Evolutionary conservation across 345 rosid genomes (phyloP).

Genomic region (Cardamine occulta): DNA sequence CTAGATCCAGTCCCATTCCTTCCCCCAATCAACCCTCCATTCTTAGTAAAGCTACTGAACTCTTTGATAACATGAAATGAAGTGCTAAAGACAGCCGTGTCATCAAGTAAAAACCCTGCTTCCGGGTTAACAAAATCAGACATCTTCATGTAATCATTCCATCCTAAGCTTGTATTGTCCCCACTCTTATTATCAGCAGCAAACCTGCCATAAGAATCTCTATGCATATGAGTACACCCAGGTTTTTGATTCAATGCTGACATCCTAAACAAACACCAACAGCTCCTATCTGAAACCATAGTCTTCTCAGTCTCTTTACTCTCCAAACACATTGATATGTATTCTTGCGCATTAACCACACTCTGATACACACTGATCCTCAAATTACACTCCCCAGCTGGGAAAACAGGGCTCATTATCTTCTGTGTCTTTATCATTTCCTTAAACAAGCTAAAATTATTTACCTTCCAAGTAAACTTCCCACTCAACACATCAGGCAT

Average conservation of each 20-base stretch:
- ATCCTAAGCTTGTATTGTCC: constrained; percentile 94
- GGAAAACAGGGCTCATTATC: constrained; percentile 98
- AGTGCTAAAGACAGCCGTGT: constrained; percentile 86
- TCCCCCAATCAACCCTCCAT: constrained; percentile 61
- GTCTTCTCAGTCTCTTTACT: constrained; percentile 91
- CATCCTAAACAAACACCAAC: constrained; percentile 99
- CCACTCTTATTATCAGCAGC: constrained; percentile 95
- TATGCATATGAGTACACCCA: constrained; percentile 86
- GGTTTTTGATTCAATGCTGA: constrained; percentile 90
- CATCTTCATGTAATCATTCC: constrained; percentile 99
- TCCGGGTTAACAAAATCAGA: constrained; percentile 73
- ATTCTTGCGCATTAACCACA: constrained; percentile 78
- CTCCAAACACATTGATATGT: constrained; percentile 96
- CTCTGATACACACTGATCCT: constrained; percentile 95
- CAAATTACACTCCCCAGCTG: constrained; percentile 93
- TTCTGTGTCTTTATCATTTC: constrained; percentile 98
- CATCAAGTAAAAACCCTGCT: constrained; percentile 79
- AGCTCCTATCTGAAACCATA: constrained; percentile 69
- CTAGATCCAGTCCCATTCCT: constrained; percentile 66
- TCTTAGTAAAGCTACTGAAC: constrained; percentile 72
- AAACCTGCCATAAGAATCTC: constrained; percentile 92
- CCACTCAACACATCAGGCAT: constrained; percentile 89
- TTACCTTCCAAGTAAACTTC: constrained; percentile 95
- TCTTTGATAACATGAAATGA: constrained; percentile 96
- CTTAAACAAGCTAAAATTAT: constrained; percentile 91